Base-by-base conservation (phyloP, 768 basidiomycete genomes). In the Boletus subparvulus region DNA sequence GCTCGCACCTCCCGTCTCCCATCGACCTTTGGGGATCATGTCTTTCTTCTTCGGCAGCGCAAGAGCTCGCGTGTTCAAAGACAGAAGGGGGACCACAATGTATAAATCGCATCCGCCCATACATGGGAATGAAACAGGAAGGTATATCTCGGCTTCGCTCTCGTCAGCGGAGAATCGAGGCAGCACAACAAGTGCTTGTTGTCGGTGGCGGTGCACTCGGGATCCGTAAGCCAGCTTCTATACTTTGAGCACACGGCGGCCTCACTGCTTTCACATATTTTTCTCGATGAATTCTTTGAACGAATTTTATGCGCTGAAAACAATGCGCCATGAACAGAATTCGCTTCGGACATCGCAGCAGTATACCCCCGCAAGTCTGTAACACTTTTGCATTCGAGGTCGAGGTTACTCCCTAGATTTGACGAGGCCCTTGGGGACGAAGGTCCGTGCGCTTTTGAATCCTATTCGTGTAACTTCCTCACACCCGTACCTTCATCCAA, bases 131-230 rank as follows among this genome's bases (percentile, higher is more conserved):
- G 50, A 86, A 85, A 65, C 21, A 64, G 0, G 80, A 80, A 54
- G 79, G 78, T 0, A 72, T 84, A 16, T 72, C 69, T 3, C 85
- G 82, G 77, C 72, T 87, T 42, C 74, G 73, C 56, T 67, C 72
- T n/a, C 76, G 77, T 52, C 86, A 87, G 62, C 65, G 66, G 33
- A 67, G 72, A 4, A 75, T 90, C 47, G 70, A 78, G 50, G 69
- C 65, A 3, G 77, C 84, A 0, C 71, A 67, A 1, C 80, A 77
- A 41, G 76, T 90, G 4, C 77, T 89, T 8, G 78, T 90, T 14
- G 79, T 89, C 3, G 88, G 89, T 2, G 88, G 86, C 12, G 88
- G 89, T 1, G 85, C 88, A 1, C 78, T 90, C 10, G 88, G 88
- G 4, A 82, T 90, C 28, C 85, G 86, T 87, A 65, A 61, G 83